Percentiles rank a stretch among this genome's conserved stretches.
These are phyloP conservation scores for Phyllosticta ampelicida DNA, from an alignment of 2,329 filamentous ascomycete species.

Conservation along the genomic window DNA sequence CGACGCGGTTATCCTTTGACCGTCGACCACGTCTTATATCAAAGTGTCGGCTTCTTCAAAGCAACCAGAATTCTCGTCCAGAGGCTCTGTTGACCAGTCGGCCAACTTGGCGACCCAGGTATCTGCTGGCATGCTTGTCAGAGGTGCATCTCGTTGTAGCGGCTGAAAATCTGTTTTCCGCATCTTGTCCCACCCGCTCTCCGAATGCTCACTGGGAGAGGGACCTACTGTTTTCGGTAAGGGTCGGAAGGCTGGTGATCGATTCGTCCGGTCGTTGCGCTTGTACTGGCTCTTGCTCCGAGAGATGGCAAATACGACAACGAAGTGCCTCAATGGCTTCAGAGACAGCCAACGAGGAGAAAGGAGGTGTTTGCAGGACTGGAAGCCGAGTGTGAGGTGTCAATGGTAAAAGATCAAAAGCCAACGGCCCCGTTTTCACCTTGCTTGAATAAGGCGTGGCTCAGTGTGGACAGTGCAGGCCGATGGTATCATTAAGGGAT, in stretches of 20 bases:
- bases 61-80: neutral
- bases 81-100: neutral
- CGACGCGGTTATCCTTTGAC: neutral
- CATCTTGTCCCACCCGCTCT: slow-evolving; percentile 1
- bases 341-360: neutral
- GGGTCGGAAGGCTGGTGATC: neutral
- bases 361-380: neutral
- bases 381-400: neutral
- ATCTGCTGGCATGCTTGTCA: slow-evolving; percentile 9
- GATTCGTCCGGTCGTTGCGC: neutral
- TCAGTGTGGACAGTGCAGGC: neutral
- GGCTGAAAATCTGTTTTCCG: neutral
- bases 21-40: neutral
- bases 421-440: neutral
- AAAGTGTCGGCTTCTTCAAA: neutral
- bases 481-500: neutral
- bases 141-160: neutral
- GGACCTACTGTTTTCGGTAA: neutral
- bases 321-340: neutral
- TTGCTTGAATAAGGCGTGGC: neutral
- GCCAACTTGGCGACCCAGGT: neutral
- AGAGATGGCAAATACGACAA: neutral
- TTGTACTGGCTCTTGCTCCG: neutral
- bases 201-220: neutral
- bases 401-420: neutral